phyloP scores from a whole-genome alignment of 1,139 yeast genomes.

The Geotrichum restrictum region DNA sequence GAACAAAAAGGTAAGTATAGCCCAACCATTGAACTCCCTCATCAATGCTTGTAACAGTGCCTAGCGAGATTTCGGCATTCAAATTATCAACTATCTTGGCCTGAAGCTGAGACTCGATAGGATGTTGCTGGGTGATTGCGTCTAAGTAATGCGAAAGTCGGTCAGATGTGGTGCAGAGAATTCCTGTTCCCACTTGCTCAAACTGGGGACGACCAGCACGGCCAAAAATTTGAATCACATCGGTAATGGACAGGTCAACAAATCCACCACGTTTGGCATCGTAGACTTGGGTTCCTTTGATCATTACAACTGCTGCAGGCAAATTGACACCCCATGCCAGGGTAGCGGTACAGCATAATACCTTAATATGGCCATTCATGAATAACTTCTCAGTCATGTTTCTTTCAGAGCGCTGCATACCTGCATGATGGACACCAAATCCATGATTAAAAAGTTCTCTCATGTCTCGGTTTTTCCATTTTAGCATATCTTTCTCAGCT shows the following conservation, averaged over 20 bases:
- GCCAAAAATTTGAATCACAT: conserved; percentile 96
- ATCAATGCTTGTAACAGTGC: conserved; percentile 89
- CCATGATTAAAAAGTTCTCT: conserved; percentile 77
- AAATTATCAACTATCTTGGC: conserved; percentile 82
- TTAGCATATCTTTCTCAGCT: conserved; percentile 64
- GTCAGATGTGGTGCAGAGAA: conserved; percentile 79
- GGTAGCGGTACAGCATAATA: conserved; percentile 93
- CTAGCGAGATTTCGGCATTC: conserved; percentile 93
- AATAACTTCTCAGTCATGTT: conserved; percentile 87
- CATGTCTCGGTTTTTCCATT: conserved; percentile 73
- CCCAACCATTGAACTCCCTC: conserved; percentile 98
- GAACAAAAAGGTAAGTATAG: conserved; percentile 86
- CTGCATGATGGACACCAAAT: conserved; percentile 96
- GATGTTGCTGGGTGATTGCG: conserved; percentile 88
- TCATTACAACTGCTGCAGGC: conserved; percentile 96
- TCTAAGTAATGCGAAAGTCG: conserved; percentile 81
- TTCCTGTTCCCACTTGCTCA: conserved; percentile 89
- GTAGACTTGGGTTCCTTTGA: conserved; percentile 94
- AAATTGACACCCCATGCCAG: conserved; percentile 99
- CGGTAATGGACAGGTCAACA: conserved; percentile 89
- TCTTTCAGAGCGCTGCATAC: conserved; percentile 88
- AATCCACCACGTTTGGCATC: conserved; percentile 94
- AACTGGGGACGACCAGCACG: conserved; percentile 99
- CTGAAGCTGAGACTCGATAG: conserved; percentile 81
- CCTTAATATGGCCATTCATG: conserved; percentile 78